These are phyloP conservation scores for Leccinum fuscescens DNA, from an alignment of 1,284 basidiomycete genomes.

Conservation along the genomic window DNA sequence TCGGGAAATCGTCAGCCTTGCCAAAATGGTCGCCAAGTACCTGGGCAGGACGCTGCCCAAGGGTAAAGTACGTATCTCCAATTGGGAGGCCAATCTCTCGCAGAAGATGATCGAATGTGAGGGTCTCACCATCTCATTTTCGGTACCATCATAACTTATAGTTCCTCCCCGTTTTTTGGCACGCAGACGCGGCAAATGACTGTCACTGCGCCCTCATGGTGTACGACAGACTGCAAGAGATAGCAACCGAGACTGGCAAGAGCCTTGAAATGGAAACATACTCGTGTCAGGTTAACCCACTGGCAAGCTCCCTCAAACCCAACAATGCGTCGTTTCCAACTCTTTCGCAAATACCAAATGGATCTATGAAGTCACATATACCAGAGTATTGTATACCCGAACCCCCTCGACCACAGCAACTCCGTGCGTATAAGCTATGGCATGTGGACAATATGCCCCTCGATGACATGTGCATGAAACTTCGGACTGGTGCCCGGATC, in stretches of 20 bases:
- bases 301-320: slow-evolving; percentile 2
- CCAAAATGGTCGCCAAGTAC: slow-evolving; percentile 53
- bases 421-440: slow-evolving; percentile 62
- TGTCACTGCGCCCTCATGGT: slow-evolving; percentile 53
- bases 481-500: slow-evolving; percentile 37
- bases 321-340: not conserved
- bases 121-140: slow-evolving; percentile 7
- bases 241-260: slow-evolving; percentile 34
- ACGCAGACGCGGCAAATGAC: slow-evolving; percentile 60
- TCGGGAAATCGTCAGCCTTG: slow-evolving; percentile 52
- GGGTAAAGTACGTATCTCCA: slow-evolving; percentile 48
- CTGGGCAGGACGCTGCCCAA: slow-evolving; percentile 49
- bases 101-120: slow-evolving; percentile 48
- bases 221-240: slow-evolving; percentile 41
- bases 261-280: slow-evolving; percentile 31
- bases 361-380: slow-evolving; percentile 2
- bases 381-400: slow-evolving; percentile 30
- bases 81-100: slow-evolving; percentile 54
- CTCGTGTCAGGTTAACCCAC: slow-evolving; percentile 31
- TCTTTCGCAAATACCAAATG: not conserved
- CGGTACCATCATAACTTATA: not conserved
- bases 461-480: slow-evolving; percentile 44
- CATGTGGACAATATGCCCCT: slow-evolving; percentile 42
- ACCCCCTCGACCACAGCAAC: slow-evolving; percentile 42
- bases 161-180: not conserved